Base-by-base conservation (phyloP, 1,139 yeast species). In the Lodderomyces margitis region DNA sequence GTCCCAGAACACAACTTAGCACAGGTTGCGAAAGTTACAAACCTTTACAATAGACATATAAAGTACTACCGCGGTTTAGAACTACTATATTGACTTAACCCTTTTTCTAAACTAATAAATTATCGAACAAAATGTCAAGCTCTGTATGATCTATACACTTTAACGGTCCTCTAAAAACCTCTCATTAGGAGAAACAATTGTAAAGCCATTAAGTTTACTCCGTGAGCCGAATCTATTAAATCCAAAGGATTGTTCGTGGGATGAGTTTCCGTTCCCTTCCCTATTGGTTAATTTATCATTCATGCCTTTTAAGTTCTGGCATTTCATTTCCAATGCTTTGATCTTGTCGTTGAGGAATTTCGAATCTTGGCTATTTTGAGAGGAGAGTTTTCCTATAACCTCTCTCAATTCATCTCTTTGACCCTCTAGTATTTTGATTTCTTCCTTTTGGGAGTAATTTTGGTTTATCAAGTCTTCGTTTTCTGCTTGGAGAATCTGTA, bases 341-440 rank as follows among this genome's bases (percentile, higher is more conserved):
- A 74, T 61, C 47, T 72, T 72, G n/a, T 77, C 81, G 16, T 62
- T 60, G 15, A 74, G 70, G 41, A 57, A 45, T 44, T 63, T 68
- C 44, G 64, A 46, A 46, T 72, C 78, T 28, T 61, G 62, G 31
- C 55, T 57, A 40, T 70, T 73, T 33, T 62, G 62, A 3, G 62
- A 47, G 11, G 70, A 66, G 42, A 73, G 55, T 46, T 66, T 63
- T 34, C 66, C 58, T 21, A 72, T 64, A 23, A 79, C 81, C 40
- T 79, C 83, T 21, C 86, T 64, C 38, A 81, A 65, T 41, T 78
- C 83, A 44, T 80, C 83, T 35, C 83, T 58, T 57, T 81, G 87
- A 15, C 59, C 58, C 46, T 70, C 75, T 45, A 79, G 59, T 23
- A 66, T 58, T 23, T 53, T 46, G 16, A 72, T 60, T 41, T 46